A percentile compares a stretch with the other conserved stretches of the same genome.
Conservation (phyloP, 805 yeast species). For the Candida sakaeoensis region DNA sequence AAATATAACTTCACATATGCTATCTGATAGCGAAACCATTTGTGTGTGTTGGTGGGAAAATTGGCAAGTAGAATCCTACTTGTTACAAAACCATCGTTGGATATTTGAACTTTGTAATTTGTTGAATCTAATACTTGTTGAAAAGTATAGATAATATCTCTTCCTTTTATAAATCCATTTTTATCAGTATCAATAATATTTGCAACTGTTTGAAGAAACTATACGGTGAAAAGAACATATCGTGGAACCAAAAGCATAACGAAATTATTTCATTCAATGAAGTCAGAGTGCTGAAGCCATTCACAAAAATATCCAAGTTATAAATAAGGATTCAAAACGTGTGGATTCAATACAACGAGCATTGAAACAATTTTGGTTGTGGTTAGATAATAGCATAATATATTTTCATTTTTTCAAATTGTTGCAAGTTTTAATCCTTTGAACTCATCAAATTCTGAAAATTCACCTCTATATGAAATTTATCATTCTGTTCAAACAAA, state of each 20-base stretch:
- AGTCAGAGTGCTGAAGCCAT: constrained; percentile 37
- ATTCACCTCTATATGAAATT: not conserved
- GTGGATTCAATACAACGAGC: constrained; percentile 20
- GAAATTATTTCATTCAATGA: constrained; percentile 35
- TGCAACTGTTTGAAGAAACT: constrained; percentile 14
- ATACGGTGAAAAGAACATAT: constrained; percentile 24
- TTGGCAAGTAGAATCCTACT: too few species aligned
- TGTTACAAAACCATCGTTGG: too few species aligned
- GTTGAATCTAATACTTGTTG: too few species aligned
- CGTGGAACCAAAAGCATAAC: constrained; percentile 26
- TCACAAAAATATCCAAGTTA: constrained; percentile 22
- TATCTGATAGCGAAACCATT: too few species aligned
- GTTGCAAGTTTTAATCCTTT: constrained; percentile 55
- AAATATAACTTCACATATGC: too few species aligned
- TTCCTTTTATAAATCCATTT: too few species aligned
- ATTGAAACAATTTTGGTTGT: constrained; percentile 26
- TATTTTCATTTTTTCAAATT: constrained; percentile 50
- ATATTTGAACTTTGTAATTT: too few species aligned
- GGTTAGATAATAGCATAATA: constrained; percentile 29
- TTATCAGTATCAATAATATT: too few species aligned
- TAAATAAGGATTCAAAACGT: constrained; percentile 17
- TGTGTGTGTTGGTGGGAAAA: too few species aligned
- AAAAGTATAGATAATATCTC: too few species aligned
- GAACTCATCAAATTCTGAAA: constrained; percentile 61
- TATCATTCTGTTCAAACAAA: constrained; percentile 34